Conservation (phyloP, 179 eudicot genomes). For the Silene coronaria region DNA sequence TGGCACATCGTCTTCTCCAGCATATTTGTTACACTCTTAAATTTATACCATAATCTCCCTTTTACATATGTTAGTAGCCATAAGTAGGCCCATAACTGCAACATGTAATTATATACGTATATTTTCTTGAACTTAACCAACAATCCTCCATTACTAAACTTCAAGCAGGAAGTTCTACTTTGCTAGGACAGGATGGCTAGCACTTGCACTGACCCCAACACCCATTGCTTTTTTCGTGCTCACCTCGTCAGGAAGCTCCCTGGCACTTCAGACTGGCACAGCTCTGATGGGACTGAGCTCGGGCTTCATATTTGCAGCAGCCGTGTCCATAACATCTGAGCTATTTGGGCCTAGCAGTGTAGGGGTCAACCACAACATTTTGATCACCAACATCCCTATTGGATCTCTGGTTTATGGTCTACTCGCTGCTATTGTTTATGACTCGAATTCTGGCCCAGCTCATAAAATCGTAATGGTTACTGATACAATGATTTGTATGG, state of each 20-base stretch:
- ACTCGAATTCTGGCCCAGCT: constrained; percentile 33
- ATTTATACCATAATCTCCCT: too few species aligned
- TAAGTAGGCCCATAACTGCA: too few species aligned
- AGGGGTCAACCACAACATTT: constrained; percentile 48
- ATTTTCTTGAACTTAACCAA: background rate
- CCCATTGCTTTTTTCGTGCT: constrained; percentile 74
- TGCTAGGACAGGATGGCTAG: constrained; percentile 91
- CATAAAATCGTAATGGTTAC: constrained; percentile 28
- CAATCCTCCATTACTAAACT: background rate
- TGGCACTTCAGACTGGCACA: constrained; percentile 49
- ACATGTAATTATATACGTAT: background rate
- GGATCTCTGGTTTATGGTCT: constrained; percentile 63
- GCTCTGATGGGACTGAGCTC: constrained; percentile 73
- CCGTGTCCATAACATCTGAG: constrained; percentile 72
- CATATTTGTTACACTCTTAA: too few species aligned
- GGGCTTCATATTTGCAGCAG: constrained; percentile 83
- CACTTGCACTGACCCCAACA: constrained; percentile 61
- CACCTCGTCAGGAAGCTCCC: constrained; percentile 42
- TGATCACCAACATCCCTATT: constrained; percentile 48
- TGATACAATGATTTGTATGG: constrained; percentile 55
- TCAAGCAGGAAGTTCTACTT: constrained; percentile 65
- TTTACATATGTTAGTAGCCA: too few species aligned
- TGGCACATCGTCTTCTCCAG: too few species aligned
- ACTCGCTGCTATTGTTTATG: constrained; percentile 56
- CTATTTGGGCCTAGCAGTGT: constrained; percentile 44